Evolutionary conservation across 1,284 basidiomycete species (phyloP).

Genomic region (Tremellales sp.): DNA sequence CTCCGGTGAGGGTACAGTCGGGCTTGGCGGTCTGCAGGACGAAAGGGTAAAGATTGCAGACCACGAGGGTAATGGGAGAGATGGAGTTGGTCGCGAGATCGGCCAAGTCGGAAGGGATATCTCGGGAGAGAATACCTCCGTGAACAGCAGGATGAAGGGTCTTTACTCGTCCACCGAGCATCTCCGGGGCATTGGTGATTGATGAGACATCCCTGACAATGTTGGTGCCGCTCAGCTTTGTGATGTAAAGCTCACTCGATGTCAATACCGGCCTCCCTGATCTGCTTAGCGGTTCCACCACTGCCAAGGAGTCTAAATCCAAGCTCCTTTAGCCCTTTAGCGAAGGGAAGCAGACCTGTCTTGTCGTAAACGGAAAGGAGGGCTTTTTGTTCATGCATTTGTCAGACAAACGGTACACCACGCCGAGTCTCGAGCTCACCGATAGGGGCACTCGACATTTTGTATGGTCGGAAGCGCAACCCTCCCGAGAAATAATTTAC

Average conservation of each 20-base stretch:
- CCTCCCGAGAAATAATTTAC: too few species aligned
- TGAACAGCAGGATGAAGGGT: slow-evolving; percentile 99
- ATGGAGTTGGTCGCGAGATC: slow-evolving; percentile 79
- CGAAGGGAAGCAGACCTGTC: slow-evolving; percentile 82
- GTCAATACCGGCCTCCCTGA: slow-evolving; percentile 86
- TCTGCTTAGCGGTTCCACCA: slow-evolving; percentile 96
- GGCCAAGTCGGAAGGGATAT: slow-evolving; percentile 76
- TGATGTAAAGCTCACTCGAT: slow-evolving; percentile 67
- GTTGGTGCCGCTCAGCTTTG: too few species aligned
- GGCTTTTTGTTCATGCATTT: slow-evolving; percentile 50
- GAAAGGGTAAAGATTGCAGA: slow-evolving; percentile 99
- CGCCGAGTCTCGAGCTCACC: slow-evolving; percentile 15
- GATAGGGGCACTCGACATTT: slow-evolving; percentile 31
- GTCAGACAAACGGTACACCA: neutral
- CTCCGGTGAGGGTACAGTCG: slow-evolving; percentile 82
- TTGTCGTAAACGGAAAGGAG: slow-evolving; percentile 98
- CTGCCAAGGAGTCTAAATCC: slow-evolving; percentile 90
- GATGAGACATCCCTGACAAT: slow-evolving; percentile 89
- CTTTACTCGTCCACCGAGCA: slow-evolving; percentile 97
- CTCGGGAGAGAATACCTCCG: slow-evolving; percentile 88
- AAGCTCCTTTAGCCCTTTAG: slow-evolving; percentile 70
- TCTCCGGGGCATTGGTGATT: slow-evolving; percentile 98
- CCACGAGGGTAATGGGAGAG: slow-evolving; percentile 86
- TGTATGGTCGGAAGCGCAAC: too few species aligned
- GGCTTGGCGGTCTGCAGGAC: slow-evolving; percentile 84